Evolutionary conservation across 2,329 filamentous ascomycete genomes (phyloP).

Genomic region (Aspergillus felis): DNA sequence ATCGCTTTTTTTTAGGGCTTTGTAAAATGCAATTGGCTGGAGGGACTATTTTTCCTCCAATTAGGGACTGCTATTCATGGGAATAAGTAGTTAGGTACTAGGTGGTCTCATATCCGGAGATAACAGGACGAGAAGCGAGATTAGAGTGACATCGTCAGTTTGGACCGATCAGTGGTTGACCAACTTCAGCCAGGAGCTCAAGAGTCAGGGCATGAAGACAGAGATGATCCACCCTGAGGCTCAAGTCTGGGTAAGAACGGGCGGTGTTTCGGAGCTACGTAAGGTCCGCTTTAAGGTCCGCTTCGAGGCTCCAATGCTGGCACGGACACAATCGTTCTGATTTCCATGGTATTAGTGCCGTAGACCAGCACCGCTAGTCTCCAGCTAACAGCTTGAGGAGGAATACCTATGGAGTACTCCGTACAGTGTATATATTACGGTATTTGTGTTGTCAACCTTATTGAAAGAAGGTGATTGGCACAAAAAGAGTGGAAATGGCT

Average conservation of each 20-base stretch:
- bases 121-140: neutral
- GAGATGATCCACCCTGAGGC: neutral
- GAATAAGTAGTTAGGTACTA: neutral
- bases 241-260: neutral
- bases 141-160: neutral
- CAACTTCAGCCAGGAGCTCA: neutral
- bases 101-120: neutral
- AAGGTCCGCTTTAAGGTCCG: neutral
- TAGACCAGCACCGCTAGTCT: neutral
- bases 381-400: neutral
- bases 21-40: neutral
- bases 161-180: neutral
- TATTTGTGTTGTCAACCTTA: neutral
- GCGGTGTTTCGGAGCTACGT: neutral
- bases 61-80: neutral
- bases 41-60: neutral
- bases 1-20: too few species aligned
- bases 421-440: neutral
- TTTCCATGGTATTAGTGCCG: neutral
- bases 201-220: neutral
- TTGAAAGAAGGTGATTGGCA: neutral
- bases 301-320: neutral
- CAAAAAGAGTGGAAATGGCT: neutral
- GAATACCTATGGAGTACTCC: neutral
- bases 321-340: neutral